Evolutionary conservation across 495 filamentous ascomycete species (phyloP).

Genomic region (Aspergillus taichungensis): DNA sequence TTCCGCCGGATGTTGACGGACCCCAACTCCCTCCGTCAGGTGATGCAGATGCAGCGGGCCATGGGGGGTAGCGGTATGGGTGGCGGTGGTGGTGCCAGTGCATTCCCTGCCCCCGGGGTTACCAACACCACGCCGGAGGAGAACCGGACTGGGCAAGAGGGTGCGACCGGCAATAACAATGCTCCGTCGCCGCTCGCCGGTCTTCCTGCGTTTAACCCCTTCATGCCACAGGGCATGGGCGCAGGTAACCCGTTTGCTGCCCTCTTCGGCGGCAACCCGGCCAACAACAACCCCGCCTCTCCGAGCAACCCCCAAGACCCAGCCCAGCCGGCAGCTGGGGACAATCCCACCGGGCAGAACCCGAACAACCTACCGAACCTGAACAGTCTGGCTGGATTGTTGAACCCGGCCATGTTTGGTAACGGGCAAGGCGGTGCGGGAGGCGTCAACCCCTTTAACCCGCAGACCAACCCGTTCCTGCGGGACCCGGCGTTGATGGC

Average conservation of each 20-base stretch:
- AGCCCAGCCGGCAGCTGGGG: slow-evolving; percentile 16
- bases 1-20: slow-evolving; percentile 96
- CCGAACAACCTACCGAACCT: slow-evolving; percentile 24
- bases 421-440: slow-evolving; percentile 22
- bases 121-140: slow-evolving; percentile 59
- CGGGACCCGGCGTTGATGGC: slow-evolving; percentile 40
- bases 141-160: slow-evolving; percentile 31
- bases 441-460: slow-evolving; percentile 37
- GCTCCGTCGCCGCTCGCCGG: slow-evolving; percentile 5
- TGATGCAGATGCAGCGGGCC: slow-evolving; percentile 66
- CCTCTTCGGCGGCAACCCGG: slow-evolving; percentile 47
- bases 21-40: slow-evolving; percentile 70
- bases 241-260: slow-evolving; percentile 64
- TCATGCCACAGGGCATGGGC: slow-evolving; percentile 33
- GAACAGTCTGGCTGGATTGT: slow-evolving; percentile 47
- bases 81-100: slow-evolving; percentile 36
- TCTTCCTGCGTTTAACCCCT: slow-evolving; percentile 28
- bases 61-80: slow-evolving; percentile 46
- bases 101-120: slow-evolving; percentile 83
- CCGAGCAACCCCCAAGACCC: not conserved
- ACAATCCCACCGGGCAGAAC: slow-evolving; percentile 17
- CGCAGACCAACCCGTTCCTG: slow-evolving; percentile 38
- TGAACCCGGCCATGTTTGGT: slow-evolving; percentile 38
- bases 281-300: slow-evolving; percentile 21
- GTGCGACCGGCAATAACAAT: slow-evolving; percentile 3